A percentile compares a stretch with the other conserved stretches of the same genome.
Conservation (phyloP, 176 grass and related monocot genomes). For the Oryza australiensis region DNA sequence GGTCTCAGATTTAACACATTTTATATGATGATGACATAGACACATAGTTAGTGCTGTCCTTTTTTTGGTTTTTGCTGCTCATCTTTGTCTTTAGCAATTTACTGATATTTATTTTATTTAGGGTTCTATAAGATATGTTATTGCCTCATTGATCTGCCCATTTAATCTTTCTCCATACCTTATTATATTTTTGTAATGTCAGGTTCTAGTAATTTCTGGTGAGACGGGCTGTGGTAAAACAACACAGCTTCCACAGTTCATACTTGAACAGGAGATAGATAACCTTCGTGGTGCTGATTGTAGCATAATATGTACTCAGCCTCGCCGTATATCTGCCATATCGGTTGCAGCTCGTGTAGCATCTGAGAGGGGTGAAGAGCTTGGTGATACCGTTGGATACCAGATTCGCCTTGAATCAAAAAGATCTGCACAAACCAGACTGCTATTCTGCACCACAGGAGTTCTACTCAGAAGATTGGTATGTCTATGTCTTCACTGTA, state of each 20-base stretch:
- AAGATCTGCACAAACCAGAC: constrained; percentile 68
- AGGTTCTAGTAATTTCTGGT: constrained; percentile 97
- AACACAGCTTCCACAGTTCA: constrained; percentile 94
- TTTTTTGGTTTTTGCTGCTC: not conserved
- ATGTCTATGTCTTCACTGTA: constrained; percentile 53
- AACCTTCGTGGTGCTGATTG: constrained; percentile 73
- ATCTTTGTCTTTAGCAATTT: constrained; percentile 16
- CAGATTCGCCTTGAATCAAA: constrained; percentile 93
- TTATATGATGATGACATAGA: constrained; percentile 4
- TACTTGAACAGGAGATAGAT: constrained; percentile 90
- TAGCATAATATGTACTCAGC: constrained; percentile 96
- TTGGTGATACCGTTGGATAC: constrained; percentile 90
- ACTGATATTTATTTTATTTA: constrained; percentile 18
- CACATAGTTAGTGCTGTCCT: not conserved
- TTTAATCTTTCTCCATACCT: constrained; percentile 11
- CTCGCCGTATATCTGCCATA: constrained; percentile 93
- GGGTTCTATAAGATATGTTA: not conserved
- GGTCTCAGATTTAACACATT: not conserved
- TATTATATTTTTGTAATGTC: constrained; percentile 21
- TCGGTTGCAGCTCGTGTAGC: constrained; percentile 87
- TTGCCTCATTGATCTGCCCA: not conserved
- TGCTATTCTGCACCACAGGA: constrained; percentile 96
- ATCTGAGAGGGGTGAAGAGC: constrained; percentile 85
- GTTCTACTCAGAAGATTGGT: constrained; percentile 90
- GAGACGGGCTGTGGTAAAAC: constrained; percentile 98